phyloP scores from a whole-genome alignment of 805 yeast species.

The Ogataea salicorniae region DNA sequence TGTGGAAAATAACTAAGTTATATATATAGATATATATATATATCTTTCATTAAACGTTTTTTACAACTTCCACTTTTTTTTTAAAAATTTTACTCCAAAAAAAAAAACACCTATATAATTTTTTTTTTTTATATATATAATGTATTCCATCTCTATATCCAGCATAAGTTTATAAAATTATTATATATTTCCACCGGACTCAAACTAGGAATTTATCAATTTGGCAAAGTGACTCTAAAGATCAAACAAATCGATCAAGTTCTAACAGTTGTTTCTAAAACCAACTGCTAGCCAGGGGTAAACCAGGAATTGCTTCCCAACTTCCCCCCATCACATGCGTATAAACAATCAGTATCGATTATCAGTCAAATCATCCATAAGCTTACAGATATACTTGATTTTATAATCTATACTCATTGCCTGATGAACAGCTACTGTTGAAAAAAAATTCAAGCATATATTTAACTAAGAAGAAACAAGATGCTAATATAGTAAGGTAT shows the following conservation, averaged over 20 bases:
- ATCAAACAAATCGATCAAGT: not conserved
- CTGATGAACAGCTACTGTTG: no score
- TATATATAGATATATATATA: not conserved
- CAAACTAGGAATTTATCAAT: constrained; percentile 25
- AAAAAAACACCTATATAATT: not conserved
- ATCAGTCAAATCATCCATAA: not conserved
- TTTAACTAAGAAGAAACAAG: no score
- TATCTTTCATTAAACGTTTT: not conserved
- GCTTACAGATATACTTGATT: not conserved
- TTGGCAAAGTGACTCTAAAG: constrained; percentile 16
- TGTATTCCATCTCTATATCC: constrained; percentile 30
- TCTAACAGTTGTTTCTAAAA: not conserved
- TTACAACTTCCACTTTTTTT: not conserved
- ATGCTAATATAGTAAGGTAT: no score
- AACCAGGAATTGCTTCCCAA: not conserved
- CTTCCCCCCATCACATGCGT: constrained; percentile 5
- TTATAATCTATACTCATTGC: no score
- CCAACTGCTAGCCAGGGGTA: not conserved
- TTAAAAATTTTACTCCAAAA: not conserved
- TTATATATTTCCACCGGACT: constrained; percentile 21
- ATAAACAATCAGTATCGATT: not conserved
- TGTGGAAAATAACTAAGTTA: not conserved
- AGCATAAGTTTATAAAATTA: constrained; percentile 14
- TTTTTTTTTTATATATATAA: constrained; percentile 1
- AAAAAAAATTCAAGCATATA: no score